Percentiles rank a stretch among this genome's conserved stretches.
Evolutionary conservation across 2,329 filamentous ascomycete genomes (phyloP).

Genomic region (Fusarium sp.): DNA sequence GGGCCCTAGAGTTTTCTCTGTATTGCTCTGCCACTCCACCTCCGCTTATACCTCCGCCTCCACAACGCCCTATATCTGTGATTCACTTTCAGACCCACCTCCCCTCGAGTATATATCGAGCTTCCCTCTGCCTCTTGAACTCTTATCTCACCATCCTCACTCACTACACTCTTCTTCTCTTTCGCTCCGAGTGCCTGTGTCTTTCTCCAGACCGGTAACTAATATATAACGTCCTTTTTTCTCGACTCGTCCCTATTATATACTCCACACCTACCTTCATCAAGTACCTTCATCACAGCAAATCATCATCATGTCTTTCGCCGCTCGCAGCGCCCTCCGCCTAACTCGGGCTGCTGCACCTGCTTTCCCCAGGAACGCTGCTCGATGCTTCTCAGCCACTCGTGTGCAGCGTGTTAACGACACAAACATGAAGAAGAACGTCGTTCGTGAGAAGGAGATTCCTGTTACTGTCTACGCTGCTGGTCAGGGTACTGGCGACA

Average conservation of each 20-base stretch:
- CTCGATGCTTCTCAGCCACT: conserved; percentile 53
- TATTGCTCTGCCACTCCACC: conserved; percentile 16
- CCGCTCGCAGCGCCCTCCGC: conserved; percentile 53
- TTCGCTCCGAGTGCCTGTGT: conserved; percentile 6
- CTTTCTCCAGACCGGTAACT: conserved; percentile 1
- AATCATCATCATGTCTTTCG: conserved; percentile 52
- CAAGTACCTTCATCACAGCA: conserved; percentile 13
- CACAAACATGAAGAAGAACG: conserved; percentile 62
- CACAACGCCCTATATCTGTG: conserved; percentile 29
- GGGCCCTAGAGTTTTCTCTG: conserved; percentile 33
- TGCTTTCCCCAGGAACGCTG: conserved; percentile 41
- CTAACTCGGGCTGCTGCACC: conserved; percentile 51
- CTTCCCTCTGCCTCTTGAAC: conserved; percentile 28
- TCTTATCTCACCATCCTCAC: conserved; percentile 24
- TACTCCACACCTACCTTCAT: neutral
- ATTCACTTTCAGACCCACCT: conserved; percentile 39
- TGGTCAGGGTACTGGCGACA: conserved; percentile 61
- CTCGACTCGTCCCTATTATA: neutral
- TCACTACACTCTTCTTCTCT: conserved; percentile 15
- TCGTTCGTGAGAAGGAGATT: conserved; percentile 68
- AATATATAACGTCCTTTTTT: conserved; percentile 24
- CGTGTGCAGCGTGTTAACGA: conserved; percentile 51
- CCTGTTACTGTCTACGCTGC: conserved; percentile 66
- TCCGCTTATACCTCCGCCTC: conserved; percentile 23
- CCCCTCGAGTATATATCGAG: conserved; percentile 45